These are phyloP conservation scores for Trichothecium roseum DNA, from an alignment of 2,329 filamentous ascomycete species.

Conservation along the genomic window DNA sequence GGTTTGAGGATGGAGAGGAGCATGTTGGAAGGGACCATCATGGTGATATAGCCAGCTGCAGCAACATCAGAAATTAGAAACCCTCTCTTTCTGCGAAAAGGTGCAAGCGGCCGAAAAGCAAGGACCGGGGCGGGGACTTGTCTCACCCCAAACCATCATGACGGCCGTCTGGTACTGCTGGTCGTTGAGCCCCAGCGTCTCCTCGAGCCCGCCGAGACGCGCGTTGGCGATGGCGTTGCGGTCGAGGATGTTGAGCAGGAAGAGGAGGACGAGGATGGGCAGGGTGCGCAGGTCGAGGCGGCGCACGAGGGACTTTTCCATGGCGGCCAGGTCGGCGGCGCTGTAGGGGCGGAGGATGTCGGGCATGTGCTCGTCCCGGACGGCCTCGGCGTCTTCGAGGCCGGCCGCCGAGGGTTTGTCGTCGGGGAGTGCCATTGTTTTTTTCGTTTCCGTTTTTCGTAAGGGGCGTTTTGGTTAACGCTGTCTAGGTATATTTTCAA, in stretches of 20 bases:
- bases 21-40: constrained; percentile 24
- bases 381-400: not conserved
- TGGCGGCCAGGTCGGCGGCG: not conserved
- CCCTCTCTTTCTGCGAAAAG: too few species aligned
- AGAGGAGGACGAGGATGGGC: constrained; percentile 22
- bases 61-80: too few species aligned
- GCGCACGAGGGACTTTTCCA: constrained; percentile 12
- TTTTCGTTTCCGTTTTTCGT: too few species aligned
- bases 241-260: constrained; percentile 17
- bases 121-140: too few species aligned
- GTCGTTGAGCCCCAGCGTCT: constrained; percentile 10
- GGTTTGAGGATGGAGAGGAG: constrained; percentile 7
- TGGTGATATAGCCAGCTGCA: constrained; percentile 17
- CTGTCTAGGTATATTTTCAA: too few species aligned
- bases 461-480: too few species aligned
- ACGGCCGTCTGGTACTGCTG: constrained; percentile 12
- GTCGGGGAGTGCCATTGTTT: too few species aligned
- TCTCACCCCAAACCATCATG: constrained; percentile 2
- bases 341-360: constrained; percentile 1
- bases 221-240: constrained; percentile 8
- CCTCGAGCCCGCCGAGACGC: constrained; percentile 12
- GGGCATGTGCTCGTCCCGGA: not conserved
- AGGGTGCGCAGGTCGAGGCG: constrained; percentile 17
- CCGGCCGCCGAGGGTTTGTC: not conserved
- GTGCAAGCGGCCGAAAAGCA: too few species aligned